phyloP scores from a whole-genome alignment of 257 asterid species.

The Forsythia suspensa region DNA sequence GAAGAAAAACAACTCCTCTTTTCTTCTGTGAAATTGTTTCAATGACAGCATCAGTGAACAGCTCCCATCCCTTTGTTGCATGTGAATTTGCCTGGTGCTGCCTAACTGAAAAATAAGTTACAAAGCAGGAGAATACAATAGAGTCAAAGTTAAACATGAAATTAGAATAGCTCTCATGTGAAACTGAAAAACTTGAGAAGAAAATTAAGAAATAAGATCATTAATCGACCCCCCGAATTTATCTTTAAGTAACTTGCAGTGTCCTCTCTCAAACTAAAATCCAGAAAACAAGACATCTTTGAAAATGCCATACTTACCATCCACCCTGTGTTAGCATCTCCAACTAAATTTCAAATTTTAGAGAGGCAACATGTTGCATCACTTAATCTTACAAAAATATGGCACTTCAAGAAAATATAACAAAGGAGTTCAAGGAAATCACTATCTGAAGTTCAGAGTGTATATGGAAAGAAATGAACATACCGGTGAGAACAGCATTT shows the following conservation, averaged over 20 bases:
- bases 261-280: neutral
- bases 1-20: slow-evolving; percentile 88
- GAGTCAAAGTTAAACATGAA: neutral
- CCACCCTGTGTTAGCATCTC: slow-evolving; percentile 7
- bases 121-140: neutral
- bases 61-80: slow-evolving; percentile 98
- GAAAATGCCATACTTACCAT: neutral
- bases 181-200: slow-evolving; percentile 1
- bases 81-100: slow-evolving; percentile 92
- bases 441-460: neutral
- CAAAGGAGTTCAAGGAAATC: slow-evolving; percentile 11
- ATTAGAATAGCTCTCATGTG: neutral
- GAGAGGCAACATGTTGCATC: neutral
- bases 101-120: slow-evolving; percentile 56
- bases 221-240: neutral
- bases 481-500: slow-evolving; percentile 96
- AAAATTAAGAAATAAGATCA: neutral
- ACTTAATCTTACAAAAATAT: neutral
- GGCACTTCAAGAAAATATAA: neutral
- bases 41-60: slow-evolving; percentile 92
- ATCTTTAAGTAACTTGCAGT: neutral
- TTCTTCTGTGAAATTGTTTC: slow-evolving; percentile 71
- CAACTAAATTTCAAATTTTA: slow-evolving; percentile 22
- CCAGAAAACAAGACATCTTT: slow-evolving; percentile 1
- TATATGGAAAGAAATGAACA: slow-evolving; percentile 15